Evolutionary conservation across 176 grass and related monocot genomes (phyloP).

Genomic region (Phoenix roebelenii): DNA sequence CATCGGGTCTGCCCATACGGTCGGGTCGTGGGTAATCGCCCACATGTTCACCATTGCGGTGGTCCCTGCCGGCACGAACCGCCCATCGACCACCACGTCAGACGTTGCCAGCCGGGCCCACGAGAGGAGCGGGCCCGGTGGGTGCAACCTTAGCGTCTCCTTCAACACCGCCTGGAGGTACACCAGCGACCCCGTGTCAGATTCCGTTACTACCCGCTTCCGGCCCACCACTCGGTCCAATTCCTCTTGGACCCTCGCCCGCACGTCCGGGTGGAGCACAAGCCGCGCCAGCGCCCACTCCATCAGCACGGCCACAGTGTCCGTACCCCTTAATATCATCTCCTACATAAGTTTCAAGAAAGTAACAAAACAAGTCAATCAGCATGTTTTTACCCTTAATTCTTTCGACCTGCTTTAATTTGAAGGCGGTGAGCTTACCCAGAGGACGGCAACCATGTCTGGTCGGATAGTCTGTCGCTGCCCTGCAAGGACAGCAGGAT

Average conservation of each 20-base stretch:
- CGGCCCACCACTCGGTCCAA: conserved; percentile 46
- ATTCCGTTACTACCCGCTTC: conserved; percentile 28
- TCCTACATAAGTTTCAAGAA: conserved; percentile 28
- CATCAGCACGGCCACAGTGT: conserved; percentile 83
- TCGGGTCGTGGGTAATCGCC: conserved; percentile 71
- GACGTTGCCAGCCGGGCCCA: conserved; percentile 82
- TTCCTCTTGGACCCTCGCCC: conserved; percentile 55
- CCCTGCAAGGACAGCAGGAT: conserved; percentile 63
- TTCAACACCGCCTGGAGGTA: conserved; percentile 91
- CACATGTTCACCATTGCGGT: conserved; percentile 99
- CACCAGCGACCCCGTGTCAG: conserved; percentile 20
- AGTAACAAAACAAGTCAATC: too few relatives aligned
- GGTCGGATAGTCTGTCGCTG: conserved; percentile 37
- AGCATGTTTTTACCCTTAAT: too few relatives aligned
- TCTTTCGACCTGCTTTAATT: too few relatives aligned
- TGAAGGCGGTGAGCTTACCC: conserved; percentile 25
- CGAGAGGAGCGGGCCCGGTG: conserved; percentile 78
- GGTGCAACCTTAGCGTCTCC: conserved; percentile 70
- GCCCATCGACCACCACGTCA: conserved; percentile 44
- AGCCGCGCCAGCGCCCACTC: conserved; percentile 81
- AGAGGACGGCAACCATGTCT: conserved; percentile 81
- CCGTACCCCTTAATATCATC: conserved; percentile 91
- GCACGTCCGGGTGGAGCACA: conserved; percentile 68
- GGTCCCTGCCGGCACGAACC: conserved; percentile 57
- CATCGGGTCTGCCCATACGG: conserved; percentile 42